Base-by-base conservation (phyloP, 148 eudicot genomes). In the Talinum fruticosum region DNA sequence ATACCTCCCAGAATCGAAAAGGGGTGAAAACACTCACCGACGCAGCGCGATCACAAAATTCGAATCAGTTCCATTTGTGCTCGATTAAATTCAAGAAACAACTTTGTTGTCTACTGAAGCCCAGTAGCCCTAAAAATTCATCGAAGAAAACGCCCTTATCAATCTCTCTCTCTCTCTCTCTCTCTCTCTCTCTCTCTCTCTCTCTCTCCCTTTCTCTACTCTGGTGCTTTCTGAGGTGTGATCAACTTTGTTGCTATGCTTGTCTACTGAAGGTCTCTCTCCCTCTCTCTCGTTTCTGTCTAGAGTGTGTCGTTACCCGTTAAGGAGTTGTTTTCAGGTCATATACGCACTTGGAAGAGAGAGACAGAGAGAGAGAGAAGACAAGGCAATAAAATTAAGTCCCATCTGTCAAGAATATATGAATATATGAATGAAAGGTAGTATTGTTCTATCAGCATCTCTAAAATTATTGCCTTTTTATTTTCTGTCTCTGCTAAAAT, bases 161-260 rank as follows among this genome's bases (percentile, higher is more conserved):
- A 37, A 37, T 7, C 7, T 37, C 41, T 37, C 41, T 37, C 7
- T 37, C 41, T 37, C 41, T 3, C 41, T 7, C 41, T 12, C 2
- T 2, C 12, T 49, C 18, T 13, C 54, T 49, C 54, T 49, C 54
- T 49, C 54, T 49, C 12, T 65, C 12, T 6, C 36, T 65, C 14
- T 15, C 69, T 65, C 44, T 23, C n/a, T 2, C 36, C 8, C 35
- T 30, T 19, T 30, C 68, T 33, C n/a, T 33, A 1, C 10, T 26
- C 66, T 62, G 66, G 69, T 66, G 35, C 7, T 30, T 35, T 70
- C 33, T 44, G 33, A 41, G 73, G 36, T 64, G 71, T 41, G 78
- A 75, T 28, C 41, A 76, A 65, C 78, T 76, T 74, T 19, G 34
- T 44, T 38, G 47, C 47, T 36, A 69, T 36, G 57, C 68, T 47